Evolutionary conservation across 192 early-diverging fungal species (phyloP).

Genomic region (Paraglomus occultum): DNA sequence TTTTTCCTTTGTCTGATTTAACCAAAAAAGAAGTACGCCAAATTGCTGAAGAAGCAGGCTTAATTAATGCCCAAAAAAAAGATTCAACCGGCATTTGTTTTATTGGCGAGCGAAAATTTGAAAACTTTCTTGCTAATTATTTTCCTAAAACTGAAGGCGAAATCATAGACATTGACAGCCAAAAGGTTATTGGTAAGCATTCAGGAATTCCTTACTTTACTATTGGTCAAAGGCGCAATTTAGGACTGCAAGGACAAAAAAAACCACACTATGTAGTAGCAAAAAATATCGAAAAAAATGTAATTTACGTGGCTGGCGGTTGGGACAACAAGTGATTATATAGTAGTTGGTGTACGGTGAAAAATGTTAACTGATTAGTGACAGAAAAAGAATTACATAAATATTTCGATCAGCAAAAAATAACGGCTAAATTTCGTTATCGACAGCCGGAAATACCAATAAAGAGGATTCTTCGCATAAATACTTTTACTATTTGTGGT

Average conservation of each 20-base stretch:
- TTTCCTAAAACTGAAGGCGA: constrained; percentile 2
- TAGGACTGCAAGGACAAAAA: constrained; percentile 17
- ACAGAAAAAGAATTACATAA: neutral
- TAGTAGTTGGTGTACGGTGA: neutral
- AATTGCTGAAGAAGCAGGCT: neutral
- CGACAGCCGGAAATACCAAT: neutral
- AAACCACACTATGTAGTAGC: constrained; percentile 4
- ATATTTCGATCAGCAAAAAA: neutral
- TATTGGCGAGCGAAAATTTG: constrained; percentile 9
- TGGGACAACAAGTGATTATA: constrained; percentile 8
- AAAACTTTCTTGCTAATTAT: constrained; percentile 17
- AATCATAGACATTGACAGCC: constrained; percentile 1
- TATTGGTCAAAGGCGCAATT: neutral
- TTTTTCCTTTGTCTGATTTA: constrained; percentile 5
- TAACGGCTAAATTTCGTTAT: constrained; percentile 19
- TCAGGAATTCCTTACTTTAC: constrained; percentile 1
- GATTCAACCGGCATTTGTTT: constrained; percentile 20
- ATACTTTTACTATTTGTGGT: too few species aligned
- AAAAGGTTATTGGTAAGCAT: neutral
- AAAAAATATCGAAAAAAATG: constrained; percentile 3
- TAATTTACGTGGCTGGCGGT: neutral
- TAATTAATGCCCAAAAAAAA: constrained; percentile 19
- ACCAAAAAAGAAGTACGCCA: constrained; percentile 7
- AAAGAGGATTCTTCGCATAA: too few species aligned
- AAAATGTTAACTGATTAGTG: constrained; percentile 13